A percentile compares a stretch with the other conserved stretches of the same genome.
Evolutionary conservation across 2,329 filamentous ascomycete species (phyloP).

Genomic region (Zarea fungicola): DNA sequence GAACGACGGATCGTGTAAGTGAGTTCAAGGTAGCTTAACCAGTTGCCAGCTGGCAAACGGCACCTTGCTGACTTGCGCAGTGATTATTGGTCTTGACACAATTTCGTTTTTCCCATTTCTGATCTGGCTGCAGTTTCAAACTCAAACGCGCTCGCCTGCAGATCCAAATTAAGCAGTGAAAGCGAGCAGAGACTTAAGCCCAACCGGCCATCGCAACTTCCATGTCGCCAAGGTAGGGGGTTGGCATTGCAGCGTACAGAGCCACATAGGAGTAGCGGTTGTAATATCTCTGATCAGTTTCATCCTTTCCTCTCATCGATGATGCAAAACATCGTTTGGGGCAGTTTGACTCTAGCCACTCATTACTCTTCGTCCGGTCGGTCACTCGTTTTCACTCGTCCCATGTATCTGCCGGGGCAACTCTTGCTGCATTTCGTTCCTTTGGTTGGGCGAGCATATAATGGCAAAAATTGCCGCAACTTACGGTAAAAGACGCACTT

Average conservation of each 20-base stretch:
- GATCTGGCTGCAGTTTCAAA: too few species aligned
- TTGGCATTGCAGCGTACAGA: not conserved
- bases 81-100: too few species aligned
- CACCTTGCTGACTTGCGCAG: slow-evolving; percentile 3
- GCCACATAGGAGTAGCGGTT: too few species aligned
- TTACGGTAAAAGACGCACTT: slow-evolving; percentile 2
- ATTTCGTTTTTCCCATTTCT: too few species aligned
- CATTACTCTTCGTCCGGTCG: not conserved
- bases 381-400: slow-evolving; percentile 4
- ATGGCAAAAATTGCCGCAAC: slow-evolving; percentile 4
- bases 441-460: slow-evolving; percentile 4
- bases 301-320: not conserved
- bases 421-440: slow-evolving; percentile 4
- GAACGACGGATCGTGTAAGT: slow-evolving; percentile 4
- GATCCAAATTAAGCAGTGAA: not conserved
- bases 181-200: not conserved
- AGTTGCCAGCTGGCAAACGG: slow-evolving; percentile 7
- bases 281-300: not conserved
- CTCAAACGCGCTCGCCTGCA: not conserved
- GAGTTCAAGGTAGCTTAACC: not conserved
- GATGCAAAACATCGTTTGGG: slow-evolving; percentile 4
- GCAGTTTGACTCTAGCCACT: slow-evolving; percentile 3
- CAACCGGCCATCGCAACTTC: slow-evolving; percentile 3
- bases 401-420: not conserved
- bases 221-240: not conserved